Base-by-base conservation (phyloP, 2,329 filamentous ascomycete species). In the Rhynchosporium graminicola region DNA sequence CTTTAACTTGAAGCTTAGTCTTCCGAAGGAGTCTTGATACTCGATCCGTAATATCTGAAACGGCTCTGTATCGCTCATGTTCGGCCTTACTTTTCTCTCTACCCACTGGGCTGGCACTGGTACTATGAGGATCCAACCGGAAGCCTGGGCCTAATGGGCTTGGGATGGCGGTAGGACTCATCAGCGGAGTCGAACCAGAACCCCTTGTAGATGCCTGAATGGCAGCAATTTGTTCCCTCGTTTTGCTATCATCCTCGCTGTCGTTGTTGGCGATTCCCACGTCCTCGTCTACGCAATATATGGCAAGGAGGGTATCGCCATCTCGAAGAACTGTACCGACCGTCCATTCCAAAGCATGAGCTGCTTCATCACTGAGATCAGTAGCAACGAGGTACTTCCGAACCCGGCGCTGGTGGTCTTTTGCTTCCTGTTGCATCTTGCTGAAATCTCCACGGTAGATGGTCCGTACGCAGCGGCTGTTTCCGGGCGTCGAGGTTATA, bases 311-410 rank as follows among this genome's bases (percentile, higher is more conserved):
- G 0, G 94, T 98, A 74, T 99, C 95, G 7, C 95, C 95, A 70
- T 98, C 93, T 55, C 95, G 86, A 36, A 99, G 81, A 5, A 98
- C 92, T 0, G 94, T 98, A 7, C 95, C 95, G 61, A 99, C 93
- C 0, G 94, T 95, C 95, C 95, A 99, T 75, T 99, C 95, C 38
- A 99, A 81, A 1, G 95, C 95, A 75, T 98, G 96, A 6, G 91
- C 91, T 4, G 94, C 93, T 77, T 99, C 95, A 43, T 95, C 91
- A 69, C 93, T 97, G 3, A 98, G 79, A 76, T 99, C 95, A 0
- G 92, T 97, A 3, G 95, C 94, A n/a, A 97, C 92, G 15, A 99
- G 80, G 74, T 98, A 99, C 71, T 95, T 96, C 59, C 95, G 85
- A 64, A 94, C 84, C 59, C 90, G 86, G 56, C 90, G 86, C 56